Evolutionary conservation across 1,284 basidiomycete species (phyloP).

Genomic region (Coniferiporia sulphurascens): DNA sequence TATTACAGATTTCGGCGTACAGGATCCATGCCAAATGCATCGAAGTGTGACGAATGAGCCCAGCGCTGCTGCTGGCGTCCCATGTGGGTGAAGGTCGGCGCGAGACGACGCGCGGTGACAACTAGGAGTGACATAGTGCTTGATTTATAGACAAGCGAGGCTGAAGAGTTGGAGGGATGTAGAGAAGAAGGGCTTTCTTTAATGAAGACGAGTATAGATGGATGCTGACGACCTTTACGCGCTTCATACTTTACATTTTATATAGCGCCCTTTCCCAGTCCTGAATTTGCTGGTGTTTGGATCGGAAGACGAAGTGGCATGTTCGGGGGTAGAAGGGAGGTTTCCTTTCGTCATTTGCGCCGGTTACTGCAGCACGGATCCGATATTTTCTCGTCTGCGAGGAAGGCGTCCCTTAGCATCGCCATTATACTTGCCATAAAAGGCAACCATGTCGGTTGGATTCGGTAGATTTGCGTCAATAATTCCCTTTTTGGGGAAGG

Average conservation of each 20-base stretch:
- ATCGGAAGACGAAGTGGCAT: not conserved
- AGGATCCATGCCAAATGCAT: conserved; percentile 11
- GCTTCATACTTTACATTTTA: not conserved
- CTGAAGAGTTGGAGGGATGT: not conserved
- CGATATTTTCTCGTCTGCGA: not conserved
- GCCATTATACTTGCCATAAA: conserved; percentile 2
- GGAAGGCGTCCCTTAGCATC: not conserved
- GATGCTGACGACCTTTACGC: not conserved
- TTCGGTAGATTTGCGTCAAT: not conserved
- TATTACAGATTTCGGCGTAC: not conserved
- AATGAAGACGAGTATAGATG: not conserved
- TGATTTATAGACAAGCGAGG: not conserved
- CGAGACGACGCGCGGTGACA: conserved; percentile 7
- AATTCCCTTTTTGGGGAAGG: not conserved
- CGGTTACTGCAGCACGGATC: not conserved
- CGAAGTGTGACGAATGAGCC: conserved; percentile 10
- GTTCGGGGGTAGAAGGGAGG: not conserved
- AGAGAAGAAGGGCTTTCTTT: not conserved
- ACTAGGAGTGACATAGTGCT: conserved; percentile 8
- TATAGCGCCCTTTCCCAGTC: not conserved
- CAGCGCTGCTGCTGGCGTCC: conserved; percentile 10
- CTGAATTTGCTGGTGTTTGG: not conserved
- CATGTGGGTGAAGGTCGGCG: conserved; percentile 6
- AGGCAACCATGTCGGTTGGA: conserved; percentile 7
- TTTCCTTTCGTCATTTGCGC: not conserved